These are phyloP conservation scores for Cylindrotheca closterium DNA, from an alignment of 108 stramenopile genomes.

Conservation along the genomic window DNA sequence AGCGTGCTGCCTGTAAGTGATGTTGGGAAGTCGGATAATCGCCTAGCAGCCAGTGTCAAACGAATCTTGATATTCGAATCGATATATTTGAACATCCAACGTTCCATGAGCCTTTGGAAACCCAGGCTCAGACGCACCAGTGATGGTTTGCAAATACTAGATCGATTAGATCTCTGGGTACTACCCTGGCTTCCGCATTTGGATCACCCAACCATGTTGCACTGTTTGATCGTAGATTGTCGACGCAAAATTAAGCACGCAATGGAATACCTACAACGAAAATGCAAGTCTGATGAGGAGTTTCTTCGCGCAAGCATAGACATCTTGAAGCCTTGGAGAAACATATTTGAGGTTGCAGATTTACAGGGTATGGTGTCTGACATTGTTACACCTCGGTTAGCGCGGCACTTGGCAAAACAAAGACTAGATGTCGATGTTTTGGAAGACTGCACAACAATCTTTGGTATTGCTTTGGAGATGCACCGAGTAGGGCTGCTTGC, in stretches of 20 bases:
- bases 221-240: conserved; percentile 58
- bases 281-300: conserved; percentile 30
- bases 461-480: conserved; percentile 38
- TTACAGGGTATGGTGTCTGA: conserved; percentile 52
- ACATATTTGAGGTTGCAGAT: conserved; percentile 35
- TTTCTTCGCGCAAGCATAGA: conserved; percentile 38
- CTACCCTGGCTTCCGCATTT: conserved; percentile 83
- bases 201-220: conserved; percentile 44
- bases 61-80: conserved; percentile 27
- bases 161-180: conserved; percentile 68
- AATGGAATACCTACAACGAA: conserved; percentile 47
- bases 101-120: conserved; percentile 54
- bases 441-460: conserved; percentile 39
- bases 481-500: conserved; percentile 51
- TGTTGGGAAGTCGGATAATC: neutral
- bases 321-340: conserved; percentile 58
- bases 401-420: conserved; percentile 32
- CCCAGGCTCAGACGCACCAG: conserved; percentile 12
- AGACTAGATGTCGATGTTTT: conserved; percentile 13
- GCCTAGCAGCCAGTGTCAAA: conserved; percentile 14
- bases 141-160: conserved; percentile 5
- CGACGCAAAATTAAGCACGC: conserved; percentile 53
- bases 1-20: neutral
- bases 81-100: conserved; percentile 53
- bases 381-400: conserved; percentile 46